Evolutionary conservation across 2,329 filamentous ascomycete species (phyloP), one percentile per base, ranked within the genome.

Genomic region (Blastomyces emzantsi): DNA sequence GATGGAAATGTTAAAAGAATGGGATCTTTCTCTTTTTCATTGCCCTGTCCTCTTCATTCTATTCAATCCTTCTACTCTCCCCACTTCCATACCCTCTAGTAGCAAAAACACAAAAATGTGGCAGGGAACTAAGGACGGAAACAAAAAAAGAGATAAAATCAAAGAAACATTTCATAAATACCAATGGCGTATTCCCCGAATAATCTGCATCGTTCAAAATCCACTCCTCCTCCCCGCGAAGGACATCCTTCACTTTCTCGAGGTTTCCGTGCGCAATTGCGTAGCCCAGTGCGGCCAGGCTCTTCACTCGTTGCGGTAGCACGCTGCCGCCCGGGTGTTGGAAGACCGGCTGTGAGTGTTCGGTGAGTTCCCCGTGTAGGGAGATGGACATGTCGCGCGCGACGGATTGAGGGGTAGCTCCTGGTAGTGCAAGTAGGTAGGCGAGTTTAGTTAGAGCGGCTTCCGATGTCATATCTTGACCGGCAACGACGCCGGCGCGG

Each of bases 401-500:
- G 36, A 96, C 86, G 28, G 90, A 87, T 62, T 82, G 79, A 8
- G 84, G 81, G 0, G 83, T 82, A n/a, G 89, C 79, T 41, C 80
- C 82, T 0, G 88, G 86, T 4, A 85, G 75, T 4, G 90, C 89
- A 22, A 96, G 83, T 2, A 96, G 83, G 74, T 95, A 96, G 1
- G 90, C 90, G 36, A 97, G 82, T 76, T 97, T 97, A 25, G 92
- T 94, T 68, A 96, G 83, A 6, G 92, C 92, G 2, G 90, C 92
- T 78, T 97, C 92, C 28, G 89, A 89, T 0, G 92, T 97, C 77
- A 96, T 82, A 71, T 96, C 92, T 68, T 92, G 85, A 6, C 92
- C 92, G 68, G 94, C 92, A 41, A 96, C 90, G 59, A 97, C 90
- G 43, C 92, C 92, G 2, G 90, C 90, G 62, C 87, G 83, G 49